Conservation (phyloP, 1,139 yeast genomes). For the Suhomyces atakaporum region DNA sequence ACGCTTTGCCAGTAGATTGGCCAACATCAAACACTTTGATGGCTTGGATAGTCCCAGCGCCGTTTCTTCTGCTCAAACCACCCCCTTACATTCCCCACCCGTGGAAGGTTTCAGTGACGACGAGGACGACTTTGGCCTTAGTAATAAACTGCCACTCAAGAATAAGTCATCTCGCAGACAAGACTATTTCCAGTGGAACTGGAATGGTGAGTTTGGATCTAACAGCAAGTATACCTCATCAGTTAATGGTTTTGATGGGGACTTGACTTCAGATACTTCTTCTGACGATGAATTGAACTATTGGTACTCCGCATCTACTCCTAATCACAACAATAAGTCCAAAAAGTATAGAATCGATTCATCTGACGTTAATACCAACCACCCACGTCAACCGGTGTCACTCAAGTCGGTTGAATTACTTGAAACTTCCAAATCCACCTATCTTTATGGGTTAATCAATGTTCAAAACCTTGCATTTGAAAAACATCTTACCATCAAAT, state of each 20-base stretch:
- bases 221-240: neutral
- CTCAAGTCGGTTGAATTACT: conserved; percentile 11
- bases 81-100: conserved; percentile 39
- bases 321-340: neutral
- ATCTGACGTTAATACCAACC: conserved; percentile 15
- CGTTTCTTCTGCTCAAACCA: conserved; percentile 35
- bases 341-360: conserved; percentile 15
- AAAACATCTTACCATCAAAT: conserved; percentile 36
- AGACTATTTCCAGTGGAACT: conserved; percentile 20
- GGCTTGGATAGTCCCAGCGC: conserved; percentile 44
- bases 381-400: conserved; percentile 6
- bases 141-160: conserved; percentile 2
- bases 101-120: conserved; percentile 16
- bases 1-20: conserved; percentile 39
- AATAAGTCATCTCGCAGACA: neutral
- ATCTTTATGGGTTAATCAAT: conserved; percentile 32
- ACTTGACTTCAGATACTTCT: conserved; percentile 20
- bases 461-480: conserved; percentile 43
- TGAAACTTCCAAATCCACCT: conserved; percentile 9
- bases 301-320: conserved; percentile 10
- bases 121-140: conserved; percentile 19
- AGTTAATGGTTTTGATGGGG: conserved; percentile 10
- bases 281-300: conserved; percentile 22
- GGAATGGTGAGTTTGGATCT: conserved; percentile 14
- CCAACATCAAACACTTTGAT: conserved; percentile 43